phyloP scores from a whole-genome alignment of 257 asterid genomes.

The Vinca minor region DNA sequence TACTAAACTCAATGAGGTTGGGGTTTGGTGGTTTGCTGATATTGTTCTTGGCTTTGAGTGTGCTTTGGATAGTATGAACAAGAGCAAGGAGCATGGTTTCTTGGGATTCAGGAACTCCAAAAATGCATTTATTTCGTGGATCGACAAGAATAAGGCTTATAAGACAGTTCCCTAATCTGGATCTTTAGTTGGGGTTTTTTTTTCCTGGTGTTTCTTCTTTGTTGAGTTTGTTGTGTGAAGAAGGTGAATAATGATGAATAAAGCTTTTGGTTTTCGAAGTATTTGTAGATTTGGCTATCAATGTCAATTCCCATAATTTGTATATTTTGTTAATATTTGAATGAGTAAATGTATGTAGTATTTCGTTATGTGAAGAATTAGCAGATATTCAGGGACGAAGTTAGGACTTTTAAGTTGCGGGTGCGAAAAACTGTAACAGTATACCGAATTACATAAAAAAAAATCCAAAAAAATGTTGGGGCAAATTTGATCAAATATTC shows the following conservation, averaged over 20 bases:
- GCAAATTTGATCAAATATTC: too few relatives aligned
- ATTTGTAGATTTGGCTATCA: neutral
- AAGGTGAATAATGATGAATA: neutral
- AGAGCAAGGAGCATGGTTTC: conserved; percentile 95
- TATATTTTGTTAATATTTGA: too few relatives aligned
- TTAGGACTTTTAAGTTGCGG: too few relatives aligned
- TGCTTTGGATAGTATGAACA: conserved; percentile 68
- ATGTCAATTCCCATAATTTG: neutral
- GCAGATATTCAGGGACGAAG: too few relatives aligned
- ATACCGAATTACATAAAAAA: too few relatives aligned
- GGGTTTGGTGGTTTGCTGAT: conserved; percentile 79
- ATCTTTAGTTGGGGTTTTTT: neutral
- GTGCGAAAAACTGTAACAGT: too few relatives aligned
- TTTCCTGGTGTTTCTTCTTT: too few relatives aligned
- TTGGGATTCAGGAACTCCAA: conserved; percentile 81
- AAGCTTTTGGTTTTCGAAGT: too few relatives aligned
- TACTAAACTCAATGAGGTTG: conserved; percentile 62
- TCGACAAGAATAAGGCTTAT: conserved; percentile 67
- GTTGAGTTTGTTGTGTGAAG: neutral
- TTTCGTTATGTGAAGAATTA: too few relatives aligned
- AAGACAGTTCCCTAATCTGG: conserved; percentile 57
- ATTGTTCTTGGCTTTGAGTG: conserved; percentile 15
- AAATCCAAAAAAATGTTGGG: too few relatives aligned
- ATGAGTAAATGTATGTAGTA: too few relatives aligned
- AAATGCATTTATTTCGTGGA: conserved; percentile 69